Base-by-base conservation (phyloP, 1,284 basidiomycete genomes). In the Coniferiporia weirii region DNA sequence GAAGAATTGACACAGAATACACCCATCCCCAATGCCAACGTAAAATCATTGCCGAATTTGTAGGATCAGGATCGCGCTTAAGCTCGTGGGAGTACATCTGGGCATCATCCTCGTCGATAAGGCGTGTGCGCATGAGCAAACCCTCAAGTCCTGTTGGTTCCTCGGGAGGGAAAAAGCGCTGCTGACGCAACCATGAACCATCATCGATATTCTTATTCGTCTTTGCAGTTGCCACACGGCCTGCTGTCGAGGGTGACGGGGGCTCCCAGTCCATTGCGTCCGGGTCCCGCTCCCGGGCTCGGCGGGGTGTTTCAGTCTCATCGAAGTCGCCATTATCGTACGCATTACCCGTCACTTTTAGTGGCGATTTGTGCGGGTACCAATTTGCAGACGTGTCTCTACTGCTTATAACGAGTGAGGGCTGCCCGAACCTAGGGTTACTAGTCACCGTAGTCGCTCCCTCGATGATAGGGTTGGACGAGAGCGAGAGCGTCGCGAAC, bases 211-310 rank as follows among this genome's bases (percentile, higher is more conserved):
- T 15, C 3, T 36, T 22, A 22, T 35, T 52, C 20, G 10, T 22
- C 35, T 52, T 45, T 34, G 27, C 13, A 17, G n/a, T 13, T 13
- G 13, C 8, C 15, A 50, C 59, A 61, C 63, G 64, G 54, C 32
- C 55, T 19, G 15, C 55, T 19, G 15, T 20, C 64, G 67, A 35
- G 65, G 69, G 54, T 9, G 55, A 52, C n/a, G 35, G 81, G 0
- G 89, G 87, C 17, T 78, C 78, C 86, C 87, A 89, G 68, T 91
- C 83, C 79, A 85, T 84, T 10, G 81, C 83, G 60, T 87, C 77
- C 2, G 75, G 76, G 54, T 82, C 80, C 0, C 66, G 54, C 6
- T 19, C 27, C 17, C 38, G 54, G 13, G n/a, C 27, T 22, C 45
- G 36, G 1, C 32, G 32, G 9, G 35, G 43, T 51, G 35, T 64